A percentile compares a stretch with the other conserved stretches of the same genome.
These are phyloP conservation scores for Serendipita vermifera DNA, from an alignment of 768 basidiomycete species.

Conservation along the genomic window DNA sequence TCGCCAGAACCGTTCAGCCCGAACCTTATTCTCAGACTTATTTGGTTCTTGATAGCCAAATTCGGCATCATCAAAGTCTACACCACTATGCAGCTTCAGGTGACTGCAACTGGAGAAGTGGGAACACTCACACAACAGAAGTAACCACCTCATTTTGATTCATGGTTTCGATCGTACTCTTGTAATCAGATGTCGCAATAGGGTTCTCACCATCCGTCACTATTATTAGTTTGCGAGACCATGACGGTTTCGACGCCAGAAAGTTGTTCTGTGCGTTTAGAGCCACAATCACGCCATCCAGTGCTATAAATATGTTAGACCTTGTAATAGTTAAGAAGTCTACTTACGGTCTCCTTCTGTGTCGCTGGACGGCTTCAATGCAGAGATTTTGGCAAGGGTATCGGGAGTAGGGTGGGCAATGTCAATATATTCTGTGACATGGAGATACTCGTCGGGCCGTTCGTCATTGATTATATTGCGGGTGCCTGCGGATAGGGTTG, in stretches of 20 bases:
- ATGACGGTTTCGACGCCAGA: slow-evolving; percentile 58
- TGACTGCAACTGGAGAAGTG: slow-evolving; percentile 15
- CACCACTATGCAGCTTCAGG: slow-evolving; percentile 39
- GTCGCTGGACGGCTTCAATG: slow-evolving; percentile 41
- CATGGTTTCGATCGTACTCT: slow-evolving; percentile 53
- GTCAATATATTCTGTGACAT: slow-evolving; percentile 55
- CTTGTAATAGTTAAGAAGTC: slow-evolving; percentile 19
- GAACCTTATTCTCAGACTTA: slow-evolving; percentile 64
- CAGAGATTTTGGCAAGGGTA: slow-evolving; percentile 54
- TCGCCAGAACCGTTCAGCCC: slow-evolving; percentile 49
- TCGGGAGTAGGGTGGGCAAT: slow-evolving; percentile 51
- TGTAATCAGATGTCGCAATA: slow-evolving; percentile 65
- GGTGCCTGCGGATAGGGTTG: slow-evolving; percentile 34
- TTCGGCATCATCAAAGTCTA: slow-evolving; percentile 75
- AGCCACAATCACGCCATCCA: slow-evolving; percentile 79
- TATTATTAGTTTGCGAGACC: slow-evolving; percentile 73
- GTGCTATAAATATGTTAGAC: slow-evolving; percentile 29
- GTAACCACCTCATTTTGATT: slow-evolving; percentile 42
- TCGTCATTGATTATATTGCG: slow-evolving; percentile 45
- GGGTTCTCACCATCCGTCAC: slow-evolving; percentile 76
- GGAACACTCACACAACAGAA: slow-evolving; percentile 51
- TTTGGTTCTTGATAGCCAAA: slow-evolving; percentile 47
- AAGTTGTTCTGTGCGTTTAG: slow-evolving; percentile 64
- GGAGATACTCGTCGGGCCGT: slow-evolving; percentile 55
- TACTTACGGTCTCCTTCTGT: slow-evolving; percentile 51